Base-by-base conservation (phyloP, 352 stramenopile genomes). In the Phytophthora niederhauseri region DNA sequence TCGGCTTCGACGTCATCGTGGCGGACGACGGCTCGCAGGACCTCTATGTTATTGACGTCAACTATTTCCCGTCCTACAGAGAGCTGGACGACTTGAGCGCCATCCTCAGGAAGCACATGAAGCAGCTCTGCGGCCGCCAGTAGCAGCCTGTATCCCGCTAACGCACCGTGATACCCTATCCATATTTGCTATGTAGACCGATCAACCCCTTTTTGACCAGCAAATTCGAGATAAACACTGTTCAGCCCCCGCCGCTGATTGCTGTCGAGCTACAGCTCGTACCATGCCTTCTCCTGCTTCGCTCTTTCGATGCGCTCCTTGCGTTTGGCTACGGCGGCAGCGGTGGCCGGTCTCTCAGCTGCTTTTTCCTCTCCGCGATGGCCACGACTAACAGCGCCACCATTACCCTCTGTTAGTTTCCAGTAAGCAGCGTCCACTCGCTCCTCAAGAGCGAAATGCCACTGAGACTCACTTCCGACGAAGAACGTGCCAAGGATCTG, bases 1-100 rank as follows among this genome's bases (percentile, higher is more conserved):
- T 96, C 61, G 88, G 88, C 49, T 96, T 93, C 49, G 88, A 96
- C 64, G 88, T 94, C 50, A 96, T 96, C 74, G 64, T 94, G 38
- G 83, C 81, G 22, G 79, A 91, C 61, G 68, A 78, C 34, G 64
- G 52, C 26, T 80, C 72, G 19, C 60, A 76, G 17, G 81, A 87
- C 28, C 72, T 90, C 24, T 85, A 82, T 51, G 88, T 96, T 36
- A 92, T 96, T 61, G 88, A 96, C 52, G 84, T 96, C 64, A 96
- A 96, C 72, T 96, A 96, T 70, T 96, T 96, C 58, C 88, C 88
- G 51, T 96, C 88, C 4, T 95, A 93, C 75, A 90, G 88, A 52
- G 88, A 95, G 68, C 70, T 95, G 34, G 77, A 89, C 15, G 78
- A 90, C 57, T 89, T 95, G 70, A 79, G 78, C 60, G 30, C 59